These are phyloP conservation scores for Trichoderma orchidacearum DNA, from an alignment of 495 filamentous ascomycete species.

Conservation along the genomic window DNA sequence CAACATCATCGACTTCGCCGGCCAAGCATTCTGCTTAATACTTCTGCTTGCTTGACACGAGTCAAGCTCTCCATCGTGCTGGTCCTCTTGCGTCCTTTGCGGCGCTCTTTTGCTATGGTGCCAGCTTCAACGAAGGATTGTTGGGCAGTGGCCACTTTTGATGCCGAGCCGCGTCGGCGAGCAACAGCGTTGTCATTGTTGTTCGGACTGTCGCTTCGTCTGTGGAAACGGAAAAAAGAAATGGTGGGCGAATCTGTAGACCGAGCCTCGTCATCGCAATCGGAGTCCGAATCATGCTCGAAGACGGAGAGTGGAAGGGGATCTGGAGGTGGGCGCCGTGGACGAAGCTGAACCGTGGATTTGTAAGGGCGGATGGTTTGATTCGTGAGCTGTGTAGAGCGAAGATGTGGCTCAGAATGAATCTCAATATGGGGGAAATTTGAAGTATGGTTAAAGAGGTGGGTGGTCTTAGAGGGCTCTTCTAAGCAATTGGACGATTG, in stretches of 20 bases:
- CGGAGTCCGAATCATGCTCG: constrained; percentile 3
- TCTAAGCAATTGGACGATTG: background rate
- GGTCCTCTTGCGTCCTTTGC: background rate
- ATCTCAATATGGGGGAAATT: background rate
- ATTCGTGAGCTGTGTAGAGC: no score
- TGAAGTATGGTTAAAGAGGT: background rate
- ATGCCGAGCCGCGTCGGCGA: background rate
- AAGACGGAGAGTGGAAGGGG: constrained; percentile 1
- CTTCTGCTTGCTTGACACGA: background rate
- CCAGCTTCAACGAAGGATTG: background rate
- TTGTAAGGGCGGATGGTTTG: background rate
- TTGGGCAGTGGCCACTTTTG: background rate
- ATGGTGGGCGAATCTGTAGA: background rate
- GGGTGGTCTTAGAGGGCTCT: background rate
- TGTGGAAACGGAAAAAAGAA: constrained; percentile 1
- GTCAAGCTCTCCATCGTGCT: background rate
- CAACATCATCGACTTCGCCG: background rate
- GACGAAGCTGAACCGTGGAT: background rate
- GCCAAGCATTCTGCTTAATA: background rate
- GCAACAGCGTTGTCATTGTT: background rate
- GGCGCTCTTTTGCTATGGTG: background rate
- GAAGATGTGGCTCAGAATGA: background rate
- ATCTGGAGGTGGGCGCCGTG: background rate
- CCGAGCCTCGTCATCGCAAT: background rate
- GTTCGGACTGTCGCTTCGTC: background rate